Evolutionary conservation across 257 asterid genomes (phyloP).

Genomic region (Forsythia suspensa): DNA sequence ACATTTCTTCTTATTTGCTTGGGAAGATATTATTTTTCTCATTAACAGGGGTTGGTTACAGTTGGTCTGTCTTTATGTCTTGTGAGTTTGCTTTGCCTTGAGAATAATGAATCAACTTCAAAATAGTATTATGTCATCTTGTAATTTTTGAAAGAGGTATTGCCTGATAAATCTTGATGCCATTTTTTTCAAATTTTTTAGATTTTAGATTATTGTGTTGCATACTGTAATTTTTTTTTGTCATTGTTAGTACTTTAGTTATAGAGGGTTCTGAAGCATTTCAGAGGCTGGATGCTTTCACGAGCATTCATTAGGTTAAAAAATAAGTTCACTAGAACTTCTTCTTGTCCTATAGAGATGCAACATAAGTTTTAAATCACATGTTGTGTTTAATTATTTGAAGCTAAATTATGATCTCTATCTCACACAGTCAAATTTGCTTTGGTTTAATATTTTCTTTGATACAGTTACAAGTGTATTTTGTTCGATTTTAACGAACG

Average conservation of each 20-base stretch:
- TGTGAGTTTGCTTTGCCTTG: conserved; percentile 7
- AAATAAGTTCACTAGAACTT: background rate
- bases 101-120: background rate
- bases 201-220: background rate
- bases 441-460: no score
- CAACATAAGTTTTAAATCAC: background rate
- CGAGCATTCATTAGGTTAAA: background rate
- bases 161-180: background rate
- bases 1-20: conserved; percentile 2
- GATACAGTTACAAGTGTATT: background rate
- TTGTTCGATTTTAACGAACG: background rate
- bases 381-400: background rate
- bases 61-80: conserved; percentile 4
- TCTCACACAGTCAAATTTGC: no score
- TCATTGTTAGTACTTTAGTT: background rate
- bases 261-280: background rate
- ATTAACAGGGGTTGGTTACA: background rate
- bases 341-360: background rate
- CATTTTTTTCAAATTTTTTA: background rate
- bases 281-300: background rate
- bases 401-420: background rate
- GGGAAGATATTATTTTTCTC: background rate
- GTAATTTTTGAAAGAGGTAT: background rate
- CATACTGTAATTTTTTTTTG: background rate
- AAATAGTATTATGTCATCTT: background rate